Evolutionary conservation across 2,329 filamentous ascomycete genomes (phyloP), one percentile per base, ranked within the genome.

Genomic region (Ceratocystis destructans): DNA sequence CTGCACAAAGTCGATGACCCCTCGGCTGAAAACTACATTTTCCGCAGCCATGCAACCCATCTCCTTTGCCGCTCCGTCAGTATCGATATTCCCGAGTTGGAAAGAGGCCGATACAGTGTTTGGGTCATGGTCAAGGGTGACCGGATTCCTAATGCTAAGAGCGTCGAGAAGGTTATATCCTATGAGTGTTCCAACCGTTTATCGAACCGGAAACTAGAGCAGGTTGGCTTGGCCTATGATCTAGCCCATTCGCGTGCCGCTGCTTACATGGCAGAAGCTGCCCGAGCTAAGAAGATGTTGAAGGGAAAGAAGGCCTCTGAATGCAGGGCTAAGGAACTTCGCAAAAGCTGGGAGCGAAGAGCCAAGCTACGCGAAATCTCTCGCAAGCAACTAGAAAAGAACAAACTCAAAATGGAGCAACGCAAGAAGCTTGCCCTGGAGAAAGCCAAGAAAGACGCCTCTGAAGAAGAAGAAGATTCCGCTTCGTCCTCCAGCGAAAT

Each of bases 231-330:
- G 48, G 79, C 82, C 0, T 85, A 86, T 68, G 83, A 86, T 70
- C 71, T 85, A 5, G 83, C 83, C 0, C 83, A 86, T 70, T 80
- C 77, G 74, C 85, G 85, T 72, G 82, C 80, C 1, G 77, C 79
- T 62, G 74, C 76, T 0, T 79, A 83, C 65, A 73, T 82, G 69
- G 76, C 82, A 65, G 79, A 79, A 69, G 78, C 82, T 1, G 74
- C 76, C 25, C 78, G 79, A 69, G 77, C 81, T 28, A 74, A 79
- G 28, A 79, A 82, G 71, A 77, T 79, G 70, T 76, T 77, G 66
- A 77, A 80, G 67, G 76, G 79, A 62, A 74, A 79, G 62, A 80
- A 81, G 73, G 79, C 79, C 0, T 80, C 78, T 61, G 72, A 73
- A n/a, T 77, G 75, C 64, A 76, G 78, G 5, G 74, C 76, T 69